phyloP scores from a whole-genome alignment of 2,329 filamentous ascomycete species.

The Alternaria dauci region DNA sequence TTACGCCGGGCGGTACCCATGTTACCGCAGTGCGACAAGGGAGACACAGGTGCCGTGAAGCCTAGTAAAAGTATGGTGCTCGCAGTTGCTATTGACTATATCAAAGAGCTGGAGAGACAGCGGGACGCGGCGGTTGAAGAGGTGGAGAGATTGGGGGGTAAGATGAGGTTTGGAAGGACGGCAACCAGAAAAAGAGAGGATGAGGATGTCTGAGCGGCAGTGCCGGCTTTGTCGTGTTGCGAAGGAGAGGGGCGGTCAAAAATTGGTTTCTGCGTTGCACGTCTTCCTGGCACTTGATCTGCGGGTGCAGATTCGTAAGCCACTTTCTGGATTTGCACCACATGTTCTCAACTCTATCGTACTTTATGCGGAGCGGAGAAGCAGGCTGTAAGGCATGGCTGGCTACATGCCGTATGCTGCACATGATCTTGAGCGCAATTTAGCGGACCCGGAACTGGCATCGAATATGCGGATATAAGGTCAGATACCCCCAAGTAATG shows the following conservation, averaged over 20 bases:
- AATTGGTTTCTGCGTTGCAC: not conserved
- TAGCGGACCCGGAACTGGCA: not conserved
- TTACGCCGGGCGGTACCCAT: conserved; percentile 34
- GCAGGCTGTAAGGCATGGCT: not conserved
- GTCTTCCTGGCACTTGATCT: not conserved
- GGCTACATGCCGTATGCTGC: not conserved
- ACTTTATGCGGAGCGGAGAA: not conserved
- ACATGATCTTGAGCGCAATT: not conserved
- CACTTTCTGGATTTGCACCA: not conserved
- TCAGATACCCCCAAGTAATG: not conserved
- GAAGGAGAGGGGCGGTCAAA: not conserved
- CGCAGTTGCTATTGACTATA: conserved; percentile 25
- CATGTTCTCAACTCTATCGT: not conserved
- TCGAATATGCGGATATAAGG: not conserved
- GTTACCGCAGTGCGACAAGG: conserved; percentile 23
- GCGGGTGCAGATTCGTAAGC: not conserved
- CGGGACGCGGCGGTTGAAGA: conserved; percentile 19
- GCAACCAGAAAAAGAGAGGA: not conserved
- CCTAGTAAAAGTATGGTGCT: conserved; percentile 25
- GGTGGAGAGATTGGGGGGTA: conserved; percentile 18
- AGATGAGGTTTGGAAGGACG: conserved; percentile 11
- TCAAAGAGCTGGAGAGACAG: conserved; percentile 19
- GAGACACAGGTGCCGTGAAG: conserved; percentile 18
- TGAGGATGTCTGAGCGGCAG: not conserved
- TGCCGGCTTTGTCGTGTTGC: not conserved